Conservation (phyloP, 768 basidiomycete genomes). For the Amanita subjunquillea region DNA sequence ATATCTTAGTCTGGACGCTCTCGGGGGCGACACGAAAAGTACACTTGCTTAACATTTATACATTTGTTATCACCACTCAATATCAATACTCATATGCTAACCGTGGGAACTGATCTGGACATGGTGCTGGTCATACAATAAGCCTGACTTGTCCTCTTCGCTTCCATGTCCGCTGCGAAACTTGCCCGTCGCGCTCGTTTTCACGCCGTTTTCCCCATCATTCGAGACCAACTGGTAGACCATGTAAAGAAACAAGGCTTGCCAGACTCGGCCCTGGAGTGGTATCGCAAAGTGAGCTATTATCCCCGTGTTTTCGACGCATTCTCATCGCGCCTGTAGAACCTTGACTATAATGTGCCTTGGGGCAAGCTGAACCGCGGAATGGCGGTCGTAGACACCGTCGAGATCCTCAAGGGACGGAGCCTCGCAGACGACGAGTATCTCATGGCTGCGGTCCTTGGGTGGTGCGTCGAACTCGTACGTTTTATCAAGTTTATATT, state of each 20-base stretch:
- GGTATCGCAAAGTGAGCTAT: slow-evolving; percentile 65
- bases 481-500: slow-evolving; percentile 18
- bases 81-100: not conserved
- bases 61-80: slow-evolving; percentile 24
- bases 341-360: slow-evolving; percentile 88
- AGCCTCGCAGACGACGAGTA: slow-evolving; percentile 75
- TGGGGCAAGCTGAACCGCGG: slow-evolving; percentile 96
- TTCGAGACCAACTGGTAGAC: slow-evolving; percentile 70
- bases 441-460: slow-evolving; percentile 77
- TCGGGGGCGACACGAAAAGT: not conserved
- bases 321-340: slow-evolving; percentile 30
- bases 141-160: not conserved
- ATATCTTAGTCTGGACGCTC: not conserved
- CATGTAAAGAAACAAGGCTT: slow-evolving; percentile 63
- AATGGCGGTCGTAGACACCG: slow-evolving; percentile 91
- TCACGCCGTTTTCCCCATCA: slow-evolving; percentile 55
- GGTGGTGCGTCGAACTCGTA: slow-evolving; percentile 95
- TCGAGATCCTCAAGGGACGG: slow-evolving; percentile 74
- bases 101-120: not conserved
- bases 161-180: not conserved
- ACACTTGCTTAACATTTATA: not conserved
- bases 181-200: slow-evolving; percentile 48
- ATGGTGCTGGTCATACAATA: too few relatives aligned
- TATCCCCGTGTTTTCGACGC: not conserved
- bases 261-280: slow-evolving; percentile 76